Evolutionary conservation across 192 early-diverging fungal species (phyloP).

Genomic region (Coemansia sp.): DNA sequence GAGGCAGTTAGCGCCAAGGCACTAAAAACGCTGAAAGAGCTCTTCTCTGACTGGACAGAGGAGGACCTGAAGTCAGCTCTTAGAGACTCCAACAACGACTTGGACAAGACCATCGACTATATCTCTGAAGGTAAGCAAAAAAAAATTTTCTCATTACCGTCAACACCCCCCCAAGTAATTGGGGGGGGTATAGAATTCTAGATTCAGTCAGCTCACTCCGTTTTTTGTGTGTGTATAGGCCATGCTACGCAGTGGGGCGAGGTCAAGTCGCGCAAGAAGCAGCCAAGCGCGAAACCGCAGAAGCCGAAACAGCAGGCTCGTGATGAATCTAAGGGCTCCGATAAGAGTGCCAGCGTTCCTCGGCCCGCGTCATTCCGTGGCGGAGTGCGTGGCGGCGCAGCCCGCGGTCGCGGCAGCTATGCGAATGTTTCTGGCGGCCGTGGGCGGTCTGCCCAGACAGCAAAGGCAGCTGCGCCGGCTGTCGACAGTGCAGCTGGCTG

Average conservation of each 20-base stretch:
- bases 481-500: constrained; percentile 27
- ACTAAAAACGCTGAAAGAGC: constrained; percentile 63
- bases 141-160: no score
- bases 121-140: constrained; percentile 70
- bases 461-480: constrained; percentile 15
- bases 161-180: no score
- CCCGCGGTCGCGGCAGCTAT: constrained; percentile 62
- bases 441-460: constrained; percentile 27
- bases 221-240: constrained; percentile 47
- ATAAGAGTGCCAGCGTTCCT: constrained; percentile 54
- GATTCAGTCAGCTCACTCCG: no score
- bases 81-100: constrained; percentile 83
- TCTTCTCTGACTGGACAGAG: constrained; percentile 83
- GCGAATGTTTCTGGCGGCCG: constrained; percentile 43
- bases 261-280: constrained; percentile 69
- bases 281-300: constrained; percentile 45
- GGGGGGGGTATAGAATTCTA: no score
- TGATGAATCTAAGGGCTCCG: constrained; percentile 48
- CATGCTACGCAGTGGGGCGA: constrained; percentile 81
- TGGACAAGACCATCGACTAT: constrained; percentile 73
- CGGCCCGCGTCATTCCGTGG: constrained; percentile 57
- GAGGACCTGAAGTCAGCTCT: constrained; percentile 81
- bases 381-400: constrained; percentile 66
- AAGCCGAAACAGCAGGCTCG: constrained; percentile 53
- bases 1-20: constrained; percentile 31